These are phyloP conservation scores for Suhomyces sp. DNA, from an alignment of 805 yeast genomes.

Conservation along the genomic window DNA sequence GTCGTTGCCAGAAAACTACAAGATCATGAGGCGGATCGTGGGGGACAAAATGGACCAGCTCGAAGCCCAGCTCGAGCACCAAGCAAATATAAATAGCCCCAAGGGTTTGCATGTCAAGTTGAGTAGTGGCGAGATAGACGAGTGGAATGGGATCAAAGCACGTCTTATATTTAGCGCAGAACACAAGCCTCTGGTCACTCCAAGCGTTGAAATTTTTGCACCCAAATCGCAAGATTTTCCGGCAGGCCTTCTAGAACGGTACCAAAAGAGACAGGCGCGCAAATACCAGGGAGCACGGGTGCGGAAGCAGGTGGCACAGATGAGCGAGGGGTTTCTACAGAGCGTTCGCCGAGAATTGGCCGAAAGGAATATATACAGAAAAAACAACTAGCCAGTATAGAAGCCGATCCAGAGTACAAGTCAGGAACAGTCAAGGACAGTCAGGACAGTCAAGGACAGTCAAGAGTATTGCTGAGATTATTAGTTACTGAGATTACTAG, in stretches of 20 bases:
- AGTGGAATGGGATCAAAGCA: neutral
- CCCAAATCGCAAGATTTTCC: constrained; percentile 4
- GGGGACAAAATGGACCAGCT: constrained; percentile 4
- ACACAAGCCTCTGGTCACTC: neutral
- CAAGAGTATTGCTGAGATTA: no score
- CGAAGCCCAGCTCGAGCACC: constrained; percentile 4
- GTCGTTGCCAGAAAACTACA: constrained; percentile 7
- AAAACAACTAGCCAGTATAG: no score
- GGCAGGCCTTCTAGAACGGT: neutral
- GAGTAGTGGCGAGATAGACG: neutral
- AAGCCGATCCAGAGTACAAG: no score
- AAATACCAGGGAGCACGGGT: constrained; percentile 4
- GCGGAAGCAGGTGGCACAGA: constrained; percentile 15
- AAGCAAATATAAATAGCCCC: neutral
- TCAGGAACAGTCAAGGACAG: no score
- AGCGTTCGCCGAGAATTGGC: constrained; percentile 13
- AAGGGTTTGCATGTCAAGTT: neutral
- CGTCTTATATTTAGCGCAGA: neutral
- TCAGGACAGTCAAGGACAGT: no score
- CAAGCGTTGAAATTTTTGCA: neutral
- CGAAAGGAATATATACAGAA: constrained; percentile 10
- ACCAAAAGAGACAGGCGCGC: constrained; percentile 4
- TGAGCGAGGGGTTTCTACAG: constrained; percentile 21
- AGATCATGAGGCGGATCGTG: constrained; percentile 6
- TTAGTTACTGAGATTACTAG: no score